A percentile compares a stretch with the other conserved stretches of the same genome.
phyloP scores from a whole-genome alignment of 495 filamentous ascomycete species.

The Penicillium angulare region DNA sequence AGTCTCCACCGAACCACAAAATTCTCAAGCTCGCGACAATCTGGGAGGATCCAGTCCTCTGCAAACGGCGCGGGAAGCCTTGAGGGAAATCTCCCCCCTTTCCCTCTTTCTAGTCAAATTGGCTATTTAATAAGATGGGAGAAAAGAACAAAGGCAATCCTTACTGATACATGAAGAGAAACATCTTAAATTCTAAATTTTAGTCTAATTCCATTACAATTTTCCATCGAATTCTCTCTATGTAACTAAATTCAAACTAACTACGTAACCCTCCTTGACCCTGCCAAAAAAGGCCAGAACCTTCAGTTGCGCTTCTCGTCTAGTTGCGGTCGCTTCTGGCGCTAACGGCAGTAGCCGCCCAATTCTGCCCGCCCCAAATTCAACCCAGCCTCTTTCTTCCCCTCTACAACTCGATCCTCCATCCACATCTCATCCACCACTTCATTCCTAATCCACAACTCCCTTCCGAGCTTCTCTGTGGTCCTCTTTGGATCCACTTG shows the following conservation, averaged over 20 bases:
- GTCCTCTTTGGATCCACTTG: background rate
- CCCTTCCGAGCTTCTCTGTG: constrained; percentile 1
- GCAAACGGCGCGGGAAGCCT: too few species aligned
- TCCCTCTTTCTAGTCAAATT: too few species aligned
- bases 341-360: constrained; percentile 34
- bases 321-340: constrained; percentile 38
- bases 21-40: too few species aligned
- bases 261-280: background rate
- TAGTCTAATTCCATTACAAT: too few species aligned
- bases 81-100: too few species aligned
- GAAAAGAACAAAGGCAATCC: too few species aligned
- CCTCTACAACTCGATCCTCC: constrained; percentile 4
- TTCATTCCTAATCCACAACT: constrained; percentile 2
- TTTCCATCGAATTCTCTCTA: background rate
- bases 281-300: constrained; percentile 1
- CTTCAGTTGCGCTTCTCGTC: constrained; percentile 28
- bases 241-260: too few species aligned
- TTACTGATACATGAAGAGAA: too few species aligned
- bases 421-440: constrained; percentile 5
- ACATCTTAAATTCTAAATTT: too few species aligned
- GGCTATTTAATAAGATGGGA: too few species aligned
- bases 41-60: too few species aligned
- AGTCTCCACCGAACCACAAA: too few species aligned
- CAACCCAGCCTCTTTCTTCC: constrained; percentile 27
- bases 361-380: constrained; percentile 29